Evolutionary conservation across 768 basidiomycete genomes (phyloP).

Genomic region (Mycena chlorophos): DNA sequence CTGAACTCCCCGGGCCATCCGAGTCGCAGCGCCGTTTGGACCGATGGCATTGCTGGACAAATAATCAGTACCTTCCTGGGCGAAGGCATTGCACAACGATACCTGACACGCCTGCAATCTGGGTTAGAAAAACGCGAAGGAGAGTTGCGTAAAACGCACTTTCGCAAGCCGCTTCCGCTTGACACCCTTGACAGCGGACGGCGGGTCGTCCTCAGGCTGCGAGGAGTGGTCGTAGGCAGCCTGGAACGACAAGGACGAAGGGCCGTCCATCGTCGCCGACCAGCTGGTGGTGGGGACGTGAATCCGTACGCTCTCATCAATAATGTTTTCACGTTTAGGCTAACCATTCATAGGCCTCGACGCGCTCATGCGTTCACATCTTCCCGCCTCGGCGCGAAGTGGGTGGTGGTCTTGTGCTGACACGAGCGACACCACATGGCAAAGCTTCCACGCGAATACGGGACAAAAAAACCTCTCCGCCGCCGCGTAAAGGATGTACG

Average conservation of each 20-base stretch:
- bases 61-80: constrained; percentile 3
- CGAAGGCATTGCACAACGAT: background rate
- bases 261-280: constrained; percentile 16
- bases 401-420: no score
- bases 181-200: constrained; percentile 41
- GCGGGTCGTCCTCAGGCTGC: constrained; percentile 29
- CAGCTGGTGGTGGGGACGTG: background rate
- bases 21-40: constrained; percentile 82
- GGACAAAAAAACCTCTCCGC: background rate
- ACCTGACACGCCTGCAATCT: background rate
- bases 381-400: no score
- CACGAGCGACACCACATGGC: background rate
- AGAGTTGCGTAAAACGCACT: constrained; percentile 34
- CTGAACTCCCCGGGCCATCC: constrained; percentile 45
- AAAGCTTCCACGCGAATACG: background rate
- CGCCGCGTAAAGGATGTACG: background rate
- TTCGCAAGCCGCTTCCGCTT: constrained; percentile 59
- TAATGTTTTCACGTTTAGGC: no score
- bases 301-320: background rate
- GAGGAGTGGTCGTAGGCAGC: constrained; percentile 19
- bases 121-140: background rate
- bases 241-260: constrained; percentile 18
- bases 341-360: no score
- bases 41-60: constrained; percentile 67
- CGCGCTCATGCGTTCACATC: no score